phyloP scores from a whole-genome alignment of 1,284 basidiomycete species.

The Athelia psychrophila region DNA sequence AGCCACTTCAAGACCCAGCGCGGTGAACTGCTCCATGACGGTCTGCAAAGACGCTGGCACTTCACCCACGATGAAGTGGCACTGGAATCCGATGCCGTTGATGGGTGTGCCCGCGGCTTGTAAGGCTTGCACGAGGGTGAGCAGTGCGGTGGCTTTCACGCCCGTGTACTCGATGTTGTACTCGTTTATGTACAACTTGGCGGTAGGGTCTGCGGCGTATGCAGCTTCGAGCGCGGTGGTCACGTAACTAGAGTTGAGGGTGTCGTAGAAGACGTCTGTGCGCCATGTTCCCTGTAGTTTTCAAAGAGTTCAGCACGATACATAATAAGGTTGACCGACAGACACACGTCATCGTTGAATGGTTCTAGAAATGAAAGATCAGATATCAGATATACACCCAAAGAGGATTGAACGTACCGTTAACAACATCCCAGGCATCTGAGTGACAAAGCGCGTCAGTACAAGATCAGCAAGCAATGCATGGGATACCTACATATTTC shows the following conservation, averaged over 20 bases:
- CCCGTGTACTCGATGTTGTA: conserved; percentile 32
- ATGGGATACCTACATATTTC: conserved; percentile 32
- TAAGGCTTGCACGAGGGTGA: conserved; percentile 41
- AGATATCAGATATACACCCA: no score
- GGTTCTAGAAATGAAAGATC: no score
- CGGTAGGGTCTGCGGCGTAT: conserved; percentile 40
- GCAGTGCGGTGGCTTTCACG: conserved; percentile 42
- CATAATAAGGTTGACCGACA: no score
- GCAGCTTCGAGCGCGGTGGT: conserved; percentile 42
- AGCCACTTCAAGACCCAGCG: conserved; percentile 51
- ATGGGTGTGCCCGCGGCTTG: conserved; percentile 39
- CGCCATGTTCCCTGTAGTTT: conserved; percentile 23
- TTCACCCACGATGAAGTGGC: conserved; percentile 49
- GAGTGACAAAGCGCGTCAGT: no score
- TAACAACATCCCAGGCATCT: conserved; percentile 34
- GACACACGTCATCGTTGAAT: conserved; percentile 36
- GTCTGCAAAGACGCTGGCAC: conserved; percentile 35
- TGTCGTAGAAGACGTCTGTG: conserved; percentile 42
- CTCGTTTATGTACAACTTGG: conserved; percentile 33
- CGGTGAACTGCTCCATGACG: conserved; percentile 43
- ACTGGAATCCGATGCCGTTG: conserved; percentile 48
- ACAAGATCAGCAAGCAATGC: no score
- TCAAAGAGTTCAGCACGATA: no score
- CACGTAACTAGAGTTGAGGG: conserved; percentile 40
- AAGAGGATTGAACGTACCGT: no score